Evolutionary conservation across 2,329 filamentous ascomycete species (phyloP), one percentile per base, ranked within the genome.

Genomic region (Cladosporium austrohemisphaericum): DNA sequence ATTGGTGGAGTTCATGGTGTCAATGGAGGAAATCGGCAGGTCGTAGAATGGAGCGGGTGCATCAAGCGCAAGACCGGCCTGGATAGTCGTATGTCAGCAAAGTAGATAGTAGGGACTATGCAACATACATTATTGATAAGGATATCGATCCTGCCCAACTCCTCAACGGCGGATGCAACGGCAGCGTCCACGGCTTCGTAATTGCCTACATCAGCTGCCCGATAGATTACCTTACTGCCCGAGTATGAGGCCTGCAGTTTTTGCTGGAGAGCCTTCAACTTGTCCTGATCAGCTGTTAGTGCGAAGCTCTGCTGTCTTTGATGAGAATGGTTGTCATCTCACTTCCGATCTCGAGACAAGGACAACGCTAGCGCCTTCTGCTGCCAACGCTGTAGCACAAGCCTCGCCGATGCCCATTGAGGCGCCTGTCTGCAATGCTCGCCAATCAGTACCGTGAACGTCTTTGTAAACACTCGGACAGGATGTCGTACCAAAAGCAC

Each of bases 1-100:
- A 51, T 77, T 77, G 0, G 74, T 77, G 33, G 61, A 60, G 35
- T 68, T 70, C 73, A 76, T 77, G 3, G 68, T 70, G 3, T 65
- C 58, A 29, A 76, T 70, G 7, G 60, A 49, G 2, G 45, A 38
- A 26, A 75, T 67, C 10, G 65, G 62, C 16, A 75, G 65, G 7
- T 73, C 65, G 0, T 65, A 65, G 52, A 76, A 77, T 0, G 57
- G 46, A 1, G 62, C 58, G 0, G 74, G 74, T 0, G 74, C 73
- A 3, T 74, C 73, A 1, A 76, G 58, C 0, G 74, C 73, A 4
- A 77, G 66, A 0, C 73, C 73, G 1, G 73, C 44, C 44, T 71
- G 14, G 13, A 13, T 23, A 19, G 29, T 13, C 4, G 14, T 8
- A 25, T 28, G n/a, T 40, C 13, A 40, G 23, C 23, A 8, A 18